These are phyloP conservation scores for Achaetomium macrosporum DNA, from an alignment of 2,329 filamentous ascomycete species.

Conservation along the genomic window DNA sequence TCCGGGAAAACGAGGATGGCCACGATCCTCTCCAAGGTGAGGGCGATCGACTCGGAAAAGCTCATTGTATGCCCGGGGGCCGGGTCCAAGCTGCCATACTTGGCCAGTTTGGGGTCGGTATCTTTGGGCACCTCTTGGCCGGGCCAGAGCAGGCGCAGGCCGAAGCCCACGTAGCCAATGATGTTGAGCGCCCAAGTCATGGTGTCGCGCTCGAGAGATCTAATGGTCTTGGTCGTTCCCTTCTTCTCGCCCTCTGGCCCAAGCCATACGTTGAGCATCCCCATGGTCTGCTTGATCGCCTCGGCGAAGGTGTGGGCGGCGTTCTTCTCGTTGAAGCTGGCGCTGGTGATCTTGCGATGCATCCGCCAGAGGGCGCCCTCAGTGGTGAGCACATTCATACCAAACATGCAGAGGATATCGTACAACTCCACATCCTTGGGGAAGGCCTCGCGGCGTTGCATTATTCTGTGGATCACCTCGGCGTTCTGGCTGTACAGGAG, in stretches of 20 bases:
- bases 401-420: slow-evolving; percentile 56
- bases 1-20: slow-evolving; percentile 50
- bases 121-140: slow-evolving; percentile 48
- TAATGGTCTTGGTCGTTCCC: slow-evolving; percentile 44
- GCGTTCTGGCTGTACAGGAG: slow-evolving; percentile 56
- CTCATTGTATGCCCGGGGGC: slow-evolving; percentile 54
- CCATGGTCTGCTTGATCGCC: slow-evolving; percentile 55
- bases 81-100: slow-evolving; percentile 43
- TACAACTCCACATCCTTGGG: slow-evolving; percentile 61
- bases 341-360: slow-evolving; percentile 66
- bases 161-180: slow-evolving; percentile 65
- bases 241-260: slow-evolving; percentile 33
- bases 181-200: slow-evolving; percentile 56
- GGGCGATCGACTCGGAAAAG: slow-evolving; percentile 58
- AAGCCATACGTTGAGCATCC: slow-evolving; percentile 56
- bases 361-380: slow-evolving; percentile 65
- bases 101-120: slow-evolving; percentile 40
- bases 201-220: slow-evolving; percentile 55
- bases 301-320: slow-evolving; percentile 59
- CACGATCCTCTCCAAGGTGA: slow-evolving; percentile 58
- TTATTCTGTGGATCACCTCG: slow-evolving; percentile 60
- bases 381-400: slow-evolving; percentile 64
- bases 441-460: slow-evolving; percentile 61
- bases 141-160: slow-evolving; percentile 55
- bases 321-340: slow-evolving; percentile 72